These are phyloP conservation scores for Colletotrichum tropicicola DNA, from an alignment of 2,329 filamentous ascomycete genomes.

Conservation along the genomic window DNA sequence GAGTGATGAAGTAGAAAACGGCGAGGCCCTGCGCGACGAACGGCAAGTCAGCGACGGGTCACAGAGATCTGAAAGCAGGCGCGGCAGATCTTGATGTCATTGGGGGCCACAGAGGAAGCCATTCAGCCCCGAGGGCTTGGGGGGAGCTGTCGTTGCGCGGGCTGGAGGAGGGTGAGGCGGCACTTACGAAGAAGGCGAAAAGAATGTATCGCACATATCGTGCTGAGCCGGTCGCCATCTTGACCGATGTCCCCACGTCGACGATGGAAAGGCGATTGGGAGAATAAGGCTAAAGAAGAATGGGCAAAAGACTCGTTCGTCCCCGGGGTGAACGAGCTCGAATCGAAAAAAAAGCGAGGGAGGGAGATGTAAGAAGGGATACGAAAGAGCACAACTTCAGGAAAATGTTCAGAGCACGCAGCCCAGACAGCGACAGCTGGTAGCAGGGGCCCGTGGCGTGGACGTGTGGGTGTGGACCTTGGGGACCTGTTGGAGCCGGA, in stretches of 20 bases:
- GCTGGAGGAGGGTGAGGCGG: not conserved
- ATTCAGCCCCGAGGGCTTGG: not conserved
- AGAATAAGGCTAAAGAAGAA: conserved; percentile 21
- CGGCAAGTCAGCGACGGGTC: conserved; percentile 33
- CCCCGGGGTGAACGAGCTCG: conserved; percentile 24
- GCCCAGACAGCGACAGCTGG: conserved; percentile 13
- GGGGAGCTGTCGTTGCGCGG: too few relatives aligned
- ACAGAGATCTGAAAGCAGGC: too few relatives aligned
- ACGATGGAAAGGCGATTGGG: not conserved
- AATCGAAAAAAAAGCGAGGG: conserved; percentile 26
- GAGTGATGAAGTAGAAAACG: conserved; percentile 84
- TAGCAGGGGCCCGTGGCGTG: not conserved
- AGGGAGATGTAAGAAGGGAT: conserved; percentile 8
- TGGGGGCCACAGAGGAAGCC: too few relatives aligned
- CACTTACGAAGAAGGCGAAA: conserved; percentile 83
- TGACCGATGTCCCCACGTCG: conserved; percentile 35
- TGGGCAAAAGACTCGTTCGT: conserved; percentile 1
- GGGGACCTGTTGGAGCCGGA: too few relatives aligned
- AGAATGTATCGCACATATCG: conserved; percentile 82
- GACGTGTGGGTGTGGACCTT: too few relatives aligned
- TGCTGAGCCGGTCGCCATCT: conserved; percentile 73
- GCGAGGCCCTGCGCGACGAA: conserved; percentile 61
- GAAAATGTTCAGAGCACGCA: conserved; percentile 20
- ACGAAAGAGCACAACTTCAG: conserved; percentile 6
- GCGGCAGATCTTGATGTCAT: too few relatives aligned